A percentile compares a stretch with the other conserved stretches of the same genome.
These are phyloP conservation scores for Stevia rebaudiana DNA, from an alignment of 140 eudicot genomes.

Conservation along the genomic window DNA sequence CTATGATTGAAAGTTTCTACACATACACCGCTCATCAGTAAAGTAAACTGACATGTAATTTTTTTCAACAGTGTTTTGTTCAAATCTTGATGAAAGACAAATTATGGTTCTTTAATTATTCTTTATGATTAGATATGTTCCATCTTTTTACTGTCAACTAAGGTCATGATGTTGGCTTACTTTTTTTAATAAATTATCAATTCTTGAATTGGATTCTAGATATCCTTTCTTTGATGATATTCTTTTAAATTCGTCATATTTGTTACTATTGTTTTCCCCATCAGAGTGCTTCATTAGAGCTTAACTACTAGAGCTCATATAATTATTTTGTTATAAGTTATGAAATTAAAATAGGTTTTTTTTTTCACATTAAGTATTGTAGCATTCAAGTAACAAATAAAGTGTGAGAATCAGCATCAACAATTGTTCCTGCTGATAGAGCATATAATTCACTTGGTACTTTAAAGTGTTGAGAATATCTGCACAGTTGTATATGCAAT, in stretches of 20 bases:
- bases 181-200: not conserved
- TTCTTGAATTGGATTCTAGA: constrained; percentile 11
- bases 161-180: constrained; percentile 7
- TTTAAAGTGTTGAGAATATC: no score
- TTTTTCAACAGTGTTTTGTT: constrained; percentile 8
- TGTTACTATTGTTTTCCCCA: no score
- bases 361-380: no score
- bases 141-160: constrained; percentile 18
- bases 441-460: no score
- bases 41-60: constrained; percentile 17
- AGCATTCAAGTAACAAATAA: no score
- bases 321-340: no score
- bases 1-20: constrained; percentile 7
- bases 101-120: constrained; percentile 17
- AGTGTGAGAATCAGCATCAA: no score
- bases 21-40: not conserved
- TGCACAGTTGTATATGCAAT: no score
- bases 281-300: no score
- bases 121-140: constrained; percentile 22
- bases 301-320: no score
- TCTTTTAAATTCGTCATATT: not conserved
- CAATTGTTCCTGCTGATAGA: no score
- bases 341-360: no score
- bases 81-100: constrained; percentile 9
- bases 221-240: not conserved